Conservation (phyloP, 257 asterid species). For the Orobanche coerulescens region DNA sequence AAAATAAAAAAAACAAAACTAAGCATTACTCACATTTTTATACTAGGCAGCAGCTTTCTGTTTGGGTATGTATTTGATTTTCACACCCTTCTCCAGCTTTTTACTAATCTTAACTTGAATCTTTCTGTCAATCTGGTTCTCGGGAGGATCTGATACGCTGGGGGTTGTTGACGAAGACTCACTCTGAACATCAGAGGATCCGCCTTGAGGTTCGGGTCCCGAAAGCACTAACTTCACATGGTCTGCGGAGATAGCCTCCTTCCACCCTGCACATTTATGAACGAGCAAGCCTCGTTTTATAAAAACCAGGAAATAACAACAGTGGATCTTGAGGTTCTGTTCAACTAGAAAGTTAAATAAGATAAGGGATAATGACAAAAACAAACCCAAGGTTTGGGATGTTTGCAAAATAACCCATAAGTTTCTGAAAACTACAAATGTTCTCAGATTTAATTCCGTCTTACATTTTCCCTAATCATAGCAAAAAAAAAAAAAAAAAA, state of each 20-base stretch:
- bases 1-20: constrained; percentile 31
- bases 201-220: constrained; percentile 33
- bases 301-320: constrained; percentile 5
- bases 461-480: too few species aligned
- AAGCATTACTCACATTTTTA: constrained; percentile 23
- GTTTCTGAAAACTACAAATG: too few species aligned
- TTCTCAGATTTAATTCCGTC: too few species aligned
- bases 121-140: constrained; percentile 26
- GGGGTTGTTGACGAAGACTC: constrained; percentile 17
- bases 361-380: not conserved
- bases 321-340: not conserved
- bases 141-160: constrained; percentile 27
- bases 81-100: constrained; percentile 40
- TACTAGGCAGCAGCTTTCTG: constrained; percentile 45
- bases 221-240: constrained; percentile 59
- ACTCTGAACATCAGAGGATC: constrained; percentile 22
- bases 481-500: too few species aligned
- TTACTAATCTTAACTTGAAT: constrained; percentile 28
- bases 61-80: constrained; percentile 51
- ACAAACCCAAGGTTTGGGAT: too few species aligned
- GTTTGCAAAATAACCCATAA: too few species aligned
- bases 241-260: constrained; percentile 63
- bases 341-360: not conserved
- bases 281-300: constrained; percentile 9
- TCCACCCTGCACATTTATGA: constrained; percentile 59